phyloP scores from a whole-genome alignment of 805 yeast genomes.

The Peterozyma toletana region DNA sequence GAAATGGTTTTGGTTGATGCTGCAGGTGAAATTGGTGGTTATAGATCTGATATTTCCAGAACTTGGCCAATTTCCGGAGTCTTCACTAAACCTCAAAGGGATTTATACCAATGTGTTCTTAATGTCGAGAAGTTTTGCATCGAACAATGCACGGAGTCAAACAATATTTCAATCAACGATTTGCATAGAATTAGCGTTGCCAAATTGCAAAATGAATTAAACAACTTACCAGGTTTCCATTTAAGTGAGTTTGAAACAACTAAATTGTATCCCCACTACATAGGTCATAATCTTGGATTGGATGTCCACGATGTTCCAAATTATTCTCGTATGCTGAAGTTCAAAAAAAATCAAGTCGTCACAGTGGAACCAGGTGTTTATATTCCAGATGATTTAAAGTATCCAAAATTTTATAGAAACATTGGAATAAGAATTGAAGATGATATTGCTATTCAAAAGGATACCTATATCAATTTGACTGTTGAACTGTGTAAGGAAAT shows the following conservation, averaged over 20 bases:
- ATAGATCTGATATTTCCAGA: conserved; percentile 91
- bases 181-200: conserved; percentile 66
- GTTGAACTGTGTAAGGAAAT: conserved; percentile 83
- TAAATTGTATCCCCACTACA: conserved; percentile 80
- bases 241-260: conserved; percentile 47
- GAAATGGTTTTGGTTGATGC: conserved; percentile 93
- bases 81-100: conserved; percentile 74
- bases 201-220: conserved; percentile 54
- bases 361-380: conserved; percentile 97
- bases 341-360: conserved; percentile 70
- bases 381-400: conserved; percentile 64
- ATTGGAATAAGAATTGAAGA: conserved; percentile 95
- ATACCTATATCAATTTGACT: conserved; percentile 52
- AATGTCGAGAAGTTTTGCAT: conserved; percentile 78
- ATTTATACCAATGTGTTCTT: conserved; percentile 82
- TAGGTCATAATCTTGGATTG: conserved; percentile 92
- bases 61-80: conserved; percentile 87
- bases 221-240: conserved; percentile 59
- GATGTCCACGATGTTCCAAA: conserved; percentile 83
- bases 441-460: conserved; percentile 75
- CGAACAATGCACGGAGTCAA: conserved; percentile 49
- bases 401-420: conserved; percentile 77
- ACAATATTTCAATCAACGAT: conserved; percentile 56
- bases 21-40: conserved; percentile 89
- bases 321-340: conserved; percentile 43